These are phyloP conservation scores for Isabelozyma rhagii DNA, from an alignment of 805 yeast species.

Conservation along the genomic window DNA sequence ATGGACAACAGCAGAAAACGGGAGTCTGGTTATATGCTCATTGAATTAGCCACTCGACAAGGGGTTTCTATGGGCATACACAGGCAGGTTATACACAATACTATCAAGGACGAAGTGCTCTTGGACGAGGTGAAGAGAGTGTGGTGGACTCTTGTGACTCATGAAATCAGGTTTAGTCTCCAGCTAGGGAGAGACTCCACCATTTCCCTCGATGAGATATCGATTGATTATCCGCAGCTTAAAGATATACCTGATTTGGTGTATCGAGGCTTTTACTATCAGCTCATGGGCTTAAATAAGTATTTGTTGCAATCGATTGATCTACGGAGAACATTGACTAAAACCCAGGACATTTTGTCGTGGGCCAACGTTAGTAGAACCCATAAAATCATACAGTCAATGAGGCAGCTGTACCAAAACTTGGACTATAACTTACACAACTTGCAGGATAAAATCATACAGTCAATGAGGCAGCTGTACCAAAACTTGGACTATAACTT, in stretches of 20 bases:
- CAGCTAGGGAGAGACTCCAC: slow-evolving; percentile 6
- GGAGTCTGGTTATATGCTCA: slow-evolving; percentile 47
- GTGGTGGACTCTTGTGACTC: slow-evolving; percentile 45
- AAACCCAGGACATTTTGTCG: neutral
- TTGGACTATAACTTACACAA: neutral
- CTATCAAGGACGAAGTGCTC: neutral
- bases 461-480: neutral
- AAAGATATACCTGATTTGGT: neutral
- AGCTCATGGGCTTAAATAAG: neutral
- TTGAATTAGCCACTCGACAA: slow-evolving; percentile 47
- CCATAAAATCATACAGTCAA: neutral
- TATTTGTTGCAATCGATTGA: neutral
- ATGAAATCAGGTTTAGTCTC: slow-evolving; percentile 20
- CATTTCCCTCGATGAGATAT: slow-evolving; percentile 2
- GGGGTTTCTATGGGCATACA: slow-evolving; percentile 49
- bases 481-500: neutral
- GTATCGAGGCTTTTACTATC: neutral
- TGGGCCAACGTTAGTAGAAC: neutral
- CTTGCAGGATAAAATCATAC: neutral
- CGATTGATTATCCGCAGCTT: slow-evolving; percentile 1
- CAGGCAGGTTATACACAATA: slow-evolving; percentile 18
- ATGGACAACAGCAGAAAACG: slow-evolving; percentile 43
- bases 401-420: neutral
- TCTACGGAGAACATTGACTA: neutral
- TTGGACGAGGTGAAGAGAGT: slow-evolving; percentile 36